Percentiles rank a stretch among this genome's conserved stretches.
Evolutionary conservation across 75 land plant species (phyloP).

Genomic region (Cupressus sempervirens): DNA sequence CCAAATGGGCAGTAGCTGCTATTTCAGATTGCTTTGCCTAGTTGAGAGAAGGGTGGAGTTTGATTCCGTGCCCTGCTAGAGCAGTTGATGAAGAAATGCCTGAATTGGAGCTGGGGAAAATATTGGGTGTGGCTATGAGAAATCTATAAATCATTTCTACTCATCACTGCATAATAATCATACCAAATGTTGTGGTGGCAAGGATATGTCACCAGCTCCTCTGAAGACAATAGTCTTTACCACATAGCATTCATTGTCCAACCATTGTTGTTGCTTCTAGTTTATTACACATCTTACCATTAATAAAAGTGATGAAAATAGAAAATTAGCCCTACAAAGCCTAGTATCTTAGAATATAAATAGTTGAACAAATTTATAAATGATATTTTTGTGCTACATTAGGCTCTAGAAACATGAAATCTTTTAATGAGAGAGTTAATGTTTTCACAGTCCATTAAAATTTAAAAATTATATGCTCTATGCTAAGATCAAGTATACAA

Average conservation of each 20-base stretch:
- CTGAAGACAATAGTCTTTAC: constrained; percentile 51
- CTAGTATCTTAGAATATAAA: no score
- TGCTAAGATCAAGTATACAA: no score
- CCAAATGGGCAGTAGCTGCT: no score
- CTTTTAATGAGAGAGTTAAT: no score
- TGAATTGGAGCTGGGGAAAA: background rate
- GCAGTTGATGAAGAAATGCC: no score
- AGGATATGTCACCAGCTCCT: constrained; percentile 26
- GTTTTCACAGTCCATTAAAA: no score
- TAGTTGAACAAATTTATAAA: no score
- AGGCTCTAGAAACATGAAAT: no score
- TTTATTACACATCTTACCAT: constrained; percentile 42
- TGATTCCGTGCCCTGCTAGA: background rate
- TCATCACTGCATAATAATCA: constrained; percentile 5
- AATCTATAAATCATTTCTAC: background rate
- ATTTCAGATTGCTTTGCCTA: background rate
- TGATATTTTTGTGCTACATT: no score
- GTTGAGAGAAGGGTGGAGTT: background rate
- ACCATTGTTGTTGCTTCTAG: constrained; percentile 39
- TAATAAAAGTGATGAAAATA: constrained; percentile 25
- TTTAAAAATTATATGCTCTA: no score
- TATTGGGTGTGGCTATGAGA: background rate
- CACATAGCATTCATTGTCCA: constrained; percentile 41
- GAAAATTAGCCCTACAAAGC: constrained; percentile 38
- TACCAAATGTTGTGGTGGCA: constrained; percentile 12